Base-by-base conservation (phyloP, 2,329 filamentous ascomycete genomes). In the Phyllosticta citribraziliensis region DNA sequence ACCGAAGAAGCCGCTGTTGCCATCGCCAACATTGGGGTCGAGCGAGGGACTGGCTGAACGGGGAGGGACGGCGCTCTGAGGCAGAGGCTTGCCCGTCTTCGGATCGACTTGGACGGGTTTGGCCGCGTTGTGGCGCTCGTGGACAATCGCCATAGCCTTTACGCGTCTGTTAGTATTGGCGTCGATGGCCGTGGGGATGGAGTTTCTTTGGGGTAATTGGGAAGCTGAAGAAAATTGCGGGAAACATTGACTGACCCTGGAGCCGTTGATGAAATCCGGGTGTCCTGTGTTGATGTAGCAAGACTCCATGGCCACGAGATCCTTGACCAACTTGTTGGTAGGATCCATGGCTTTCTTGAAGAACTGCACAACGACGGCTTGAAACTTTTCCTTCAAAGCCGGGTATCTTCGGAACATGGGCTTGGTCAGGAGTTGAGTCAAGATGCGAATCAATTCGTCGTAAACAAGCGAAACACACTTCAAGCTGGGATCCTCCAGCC, bases 301-400 rank as follows among this genome's bases (percentile, higher is more conserved):
- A 14, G 92, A 79, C 75, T 99, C 94, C 94, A 99, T 99, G 10
- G 87, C 78, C 25, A 99, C 93, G 51, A 99, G 82, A 72, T 99
- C 94, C 70, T 79, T 86, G 62, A 99, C 94, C 55, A 99, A 83
- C 82, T 97, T 97, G 80, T 97, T 97, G 47, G 94, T 96, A 6
- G 94, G 94, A 59, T 97, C 91, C 89, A 97, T 96, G 59, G 91
- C 87, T 79, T 96, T 96, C 79, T 97, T 97, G 82, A 97, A 97
- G 77, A 99, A 99, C 10, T 80, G 71, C 67, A 99, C 94, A 57
- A 97, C 93, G 14, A 96, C 92, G 12, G 82, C 81, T 74, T 99
- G 92, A 76, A 99, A 89, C 79, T 96, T 97, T 80, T 99, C 94
- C 82, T 97, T 97, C 60, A 99, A 81, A 65, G 81, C 79, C n/a